Evolutionary conservation across 345 rosid genomes (phyloP), one percentile per base, ranked within the genome.

Genomic region (Physaria fendleri): DNA sequence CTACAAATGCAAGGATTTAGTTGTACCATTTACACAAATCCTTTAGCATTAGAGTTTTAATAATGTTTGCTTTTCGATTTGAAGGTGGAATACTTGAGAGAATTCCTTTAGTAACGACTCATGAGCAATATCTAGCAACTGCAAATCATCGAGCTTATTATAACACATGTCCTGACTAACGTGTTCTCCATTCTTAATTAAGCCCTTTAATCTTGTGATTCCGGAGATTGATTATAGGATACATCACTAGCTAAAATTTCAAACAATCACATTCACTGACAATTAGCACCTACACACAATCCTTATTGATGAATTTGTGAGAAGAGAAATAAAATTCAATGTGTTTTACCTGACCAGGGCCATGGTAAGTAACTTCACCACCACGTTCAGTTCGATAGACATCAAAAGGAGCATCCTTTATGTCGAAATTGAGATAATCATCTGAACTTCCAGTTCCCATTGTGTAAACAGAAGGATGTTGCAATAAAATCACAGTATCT

Each of bases 351-450:
- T 88, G 95, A 27, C 95, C 96, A 68, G 94, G 96, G 0, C 92
- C 92, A 44, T 88, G 90, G 74, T 88, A 84, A 15, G 98, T 88
- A 64, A 88, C 95, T 65, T 88, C 96, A 40, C 96, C 96, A 15
- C 96, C 98, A 24, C 92, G 82, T 65, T 91, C 95, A 2, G 90
- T 85, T 65, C 86, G 75, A 66, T 71, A 77, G 21, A 91, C 77
- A 65, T 88, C 77, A 5, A 71, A 81, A 65, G 94, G 92, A 71
- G 90, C 79, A 32, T 81, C 54, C 39, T 79, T 58, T 64, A 73
- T 4, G 27, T 87, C 85, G 50, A 90, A 85, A 66, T 81, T 76
- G 15, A 85, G 77, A 71, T 67, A 76, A 63, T 76, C 74, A 16
- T 79, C 73, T 22, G 86, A 79, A 47, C 92, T 80, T n/a, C 73